Base-by-base conservation (phyloP, 441 rosid species). In the Adansonia grandidieri region DNA sequence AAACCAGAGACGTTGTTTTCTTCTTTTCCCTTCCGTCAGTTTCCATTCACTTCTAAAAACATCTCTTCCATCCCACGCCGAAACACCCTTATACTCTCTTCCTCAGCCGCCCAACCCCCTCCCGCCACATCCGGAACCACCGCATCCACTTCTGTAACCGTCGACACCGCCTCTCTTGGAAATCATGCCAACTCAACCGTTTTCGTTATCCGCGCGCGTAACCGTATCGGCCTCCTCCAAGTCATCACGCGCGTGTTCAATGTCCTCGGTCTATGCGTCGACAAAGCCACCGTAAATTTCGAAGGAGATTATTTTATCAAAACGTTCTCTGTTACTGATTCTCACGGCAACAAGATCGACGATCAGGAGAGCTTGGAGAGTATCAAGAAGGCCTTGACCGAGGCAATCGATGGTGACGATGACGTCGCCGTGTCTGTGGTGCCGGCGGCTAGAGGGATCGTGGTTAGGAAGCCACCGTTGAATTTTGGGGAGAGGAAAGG, bases 141-240 rank as follows among this genome's bases (percentile, higher is more conserved):
- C 15, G 9, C 68, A 19, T 6, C 80, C 78, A 3, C 83, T 63
- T 63, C 85, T 15, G 81, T 80, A 24, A 76, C 77, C 13, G 72
- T 79, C 65, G 74, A 78, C 9, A 54, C n/a, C 22, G 80, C n/a
- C 73, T 57, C 24, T 28, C 65, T 77, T 57, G 84, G 77, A 28
- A 56, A 74, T 15, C 24, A 19, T 58, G 60, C 47, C 40, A 15
- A 62, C 73, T 15, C 80, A 1, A 84, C 87, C 45, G 79, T 78
- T 54, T 69, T 87, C 66, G 81, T 81, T 14, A 71, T 87, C 84
- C 87, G 81, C 64, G 79, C 86, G 6, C 85, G 86, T 69, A 86
- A 78, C 79, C 84, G 88, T 14, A 87, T 86, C 61, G 90, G 90
- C 40, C 85, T 84, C 44, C 87, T 87, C 19, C 87, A 84, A 69